Conservation (phyloP, 495 filamentous ascomycete species). For the Rostrohypoxylon terebratum region DNA sequence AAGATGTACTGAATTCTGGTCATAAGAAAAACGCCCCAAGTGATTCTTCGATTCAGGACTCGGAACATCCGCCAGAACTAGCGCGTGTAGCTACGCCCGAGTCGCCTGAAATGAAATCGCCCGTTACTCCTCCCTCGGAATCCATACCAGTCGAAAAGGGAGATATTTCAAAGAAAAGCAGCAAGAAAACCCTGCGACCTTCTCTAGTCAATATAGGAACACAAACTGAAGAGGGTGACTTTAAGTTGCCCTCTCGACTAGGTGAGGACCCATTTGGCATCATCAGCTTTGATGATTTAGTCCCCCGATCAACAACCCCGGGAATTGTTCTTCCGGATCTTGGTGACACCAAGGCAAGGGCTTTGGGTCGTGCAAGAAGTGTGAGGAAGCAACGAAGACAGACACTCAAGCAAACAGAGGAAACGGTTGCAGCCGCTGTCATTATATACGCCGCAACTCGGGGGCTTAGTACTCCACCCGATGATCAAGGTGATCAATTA, state of each 20-base stretch:
- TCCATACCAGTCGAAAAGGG: conserved; percentile 54
- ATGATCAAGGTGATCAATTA: conserved; percentile 15
- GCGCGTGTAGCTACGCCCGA: conserved; percentile 33
- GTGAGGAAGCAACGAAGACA: conserved; percentile 54
- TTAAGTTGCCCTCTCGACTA: conserved; percentile 17
- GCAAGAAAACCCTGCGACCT: conserved; percentile 33
- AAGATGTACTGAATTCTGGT: neutral
- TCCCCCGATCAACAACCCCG: conserved; percentile 58
- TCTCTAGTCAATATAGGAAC: conserved; percentile 46
- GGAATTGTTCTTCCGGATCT: conserved; percentile 59
- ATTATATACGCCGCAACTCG: conserved; percentile 60
- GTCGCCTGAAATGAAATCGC: conserved; percentile 49
- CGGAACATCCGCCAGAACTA: conserved; percentile 19
- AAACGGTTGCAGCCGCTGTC: conserved; percentile 61
- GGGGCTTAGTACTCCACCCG: conserved; percentile 50
- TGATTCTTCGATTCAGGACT: conserved; percentile 18
- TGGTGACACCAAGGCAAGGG: conserved; percentile 54
- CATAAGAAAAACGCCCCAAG: neutral
- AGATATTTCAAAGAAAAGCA: conserved; percentile 47
- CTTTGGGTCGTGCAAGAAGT: conserved; percentile 54
- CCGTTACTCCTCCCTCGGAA: conserved; percentile 52
- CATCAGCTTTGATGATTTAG: conserved; percentile 40
- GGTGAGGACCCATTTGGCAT: conserved; percentile 17
- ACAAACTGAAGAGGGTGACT: conserved; percentile 57
- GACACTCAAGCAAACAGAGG: conserved; percentile 57